Percentiles rank a stretch among this genome's conserved stretches.
Evolutionary conservation across 768 basidiomycete species (phyloP).

Genomic region (Pholiota molesta): DNA sequence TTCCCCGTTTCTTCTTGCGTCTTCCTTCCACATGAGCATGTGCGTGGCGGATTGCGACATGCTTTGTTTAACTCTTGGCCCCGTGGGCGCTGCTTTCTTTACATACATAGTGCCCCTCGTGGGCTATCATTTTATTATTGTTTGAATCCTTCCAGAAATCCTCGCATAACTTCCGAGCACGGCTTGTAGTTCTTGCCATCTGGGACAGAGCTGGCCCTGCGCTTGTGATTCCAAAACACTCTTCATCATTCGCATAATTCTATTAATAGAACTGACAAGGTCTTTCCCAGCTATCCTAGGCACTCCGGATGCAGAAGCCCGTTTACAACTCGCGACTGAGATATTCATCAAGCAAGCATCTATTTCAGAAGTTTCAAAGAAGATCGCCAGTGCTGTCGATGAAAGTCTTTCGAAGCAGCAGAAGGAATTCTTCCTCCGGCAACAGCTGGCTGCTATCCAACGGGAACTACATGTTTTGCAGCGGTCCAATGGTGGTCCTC

Average conservation of each 20-base stretch:
- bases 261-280: constrained; percentile 11
- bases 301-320: constrained; percentile 59
- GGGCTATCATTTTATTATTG: not conserved
- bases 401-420: constrained; percentile 88
- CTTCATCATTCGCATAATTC: constrained; percentile 5
- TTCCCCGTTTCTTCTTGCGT: not conserved
- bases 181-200: not conserved
- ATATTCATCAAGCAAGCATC: constrained; percentile 77
- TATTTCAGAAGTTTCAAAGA: constrained; percentile 80
- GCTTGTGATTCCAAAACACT: constrained; percentile 10
- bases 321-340: constrained; percentile 67
- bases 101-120: not conserved
- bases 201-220: not conserved
- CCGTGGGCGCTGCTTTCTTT: not conserved
- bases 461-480: constrained; percentile 68
- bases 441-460: constrained; percentile 81
- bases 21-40: constrained; percentile 6
- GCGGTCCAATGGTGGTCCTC: constrained; percentile 29
- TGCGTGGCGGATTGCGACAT: not conserved
- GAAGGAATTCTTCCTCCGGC: constrained; percentile 84
- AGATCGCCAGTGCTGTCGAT: constrained; percentile 79
- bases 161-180: not conserved
- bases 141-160: not conserved
- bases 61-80: not conserved
- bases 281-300: constrained; percentile 56